Evolutionary conservation across 768 basidiomycete genomes (phyloP).

Genomic region (Ramaria sp.): DNA sequence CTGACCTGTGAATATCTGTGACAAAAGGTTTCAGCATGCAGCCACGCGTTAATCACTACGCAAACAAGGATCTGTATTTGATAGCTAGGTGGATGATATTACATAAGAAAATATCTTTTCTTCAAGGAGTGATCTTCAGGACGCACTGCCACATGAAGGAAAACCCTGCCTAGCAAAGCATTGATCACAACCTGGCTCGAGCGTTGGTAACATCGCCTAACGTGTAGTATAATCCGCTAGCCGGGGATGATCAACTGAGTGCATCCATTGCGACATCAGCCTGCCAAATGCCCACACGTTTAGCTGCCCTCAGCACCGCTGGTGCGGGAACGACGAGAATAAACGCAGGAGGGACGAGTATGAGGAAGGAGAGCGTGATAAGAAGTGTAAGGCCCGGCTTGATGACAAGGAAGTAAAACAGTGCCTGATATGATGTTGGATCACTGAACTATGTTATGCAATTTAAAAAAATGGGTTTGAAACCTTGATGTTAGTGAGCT

Average conservation of each 20-base stretch:
- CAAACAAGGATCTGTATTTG: too few species aligned
- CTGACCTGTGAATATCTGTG: too few species aligned
- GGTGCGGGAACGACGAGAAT: conserved; percentile 59
- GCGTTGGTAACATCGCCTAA: too few species aligned
- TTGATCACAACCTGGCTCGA: too few species aligned
- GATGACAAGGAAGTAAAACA: conserved; percentile 84
- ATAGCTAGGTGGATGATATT: too few species aligned
- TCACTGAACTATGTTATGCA: conserved; percentile 80
- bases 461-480: not conserved
- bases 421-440: conserved; percentile 69
- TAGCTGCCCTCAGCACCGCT: conserved; percentile 49
- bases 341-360: conserved; percentile 46
- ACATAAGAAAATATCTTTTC: too few species aligned
- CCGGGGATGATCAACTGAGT: conserved; percentile 16
- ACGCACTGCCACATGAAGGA: too few species aligned
- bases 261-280: conserved; percentile 76
- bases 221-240: too few species aligned
- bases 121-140: too few species aligned
- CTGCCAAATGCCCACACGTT: conserved; percentile 70
- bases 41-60: too few species aligned
- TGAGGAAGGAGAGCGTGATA: conserved; percentile 42
- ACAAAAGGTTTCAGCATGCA: too few species aligned
- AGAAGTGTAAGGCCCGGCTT: conserved; percentile 72
- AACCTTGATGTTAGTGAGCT: not conserved
- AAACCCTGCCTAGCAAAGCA: too few species aligned